Percentiles rank a stretch among this genome's conserved stretches.
These are phyloP conservation scores for Lasiosphaeria miniovina DNA, from an alignment of 495 filamentous ascomycete genomes.

Conservation along the genomic window DNA sequence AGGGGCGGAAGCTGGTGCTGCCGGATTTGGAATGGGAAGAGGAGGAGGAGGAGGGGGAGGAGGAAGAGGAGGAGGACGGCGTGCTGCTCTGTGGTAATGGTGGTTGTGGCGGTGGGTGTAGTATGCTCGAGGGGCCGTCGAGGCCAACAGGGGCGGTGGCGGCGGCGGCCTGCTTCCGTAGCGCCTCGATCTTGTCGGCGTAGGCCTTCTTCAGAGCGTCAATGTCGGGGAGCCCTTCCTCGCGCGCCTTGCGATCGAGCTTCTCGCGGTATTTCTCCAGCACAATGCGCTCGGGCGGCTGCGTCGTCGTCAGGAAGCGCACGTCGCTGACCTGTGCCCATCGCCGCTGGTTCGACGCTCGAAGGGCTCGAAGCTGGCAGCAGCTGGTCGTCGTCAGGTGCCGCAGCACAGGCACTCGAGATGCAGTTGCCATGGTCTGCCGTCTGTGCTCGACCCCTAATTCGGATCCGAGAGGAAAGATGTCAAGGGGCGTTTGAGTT, in stretches of 20 bases:
- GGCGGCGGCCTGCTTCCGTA: conserved; percentile 55
- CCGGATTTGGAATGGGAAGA: conserved; percentile 12
- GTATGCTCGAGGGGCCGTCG: conserved; percentile 8
- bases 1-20: conserved; percentile 35
- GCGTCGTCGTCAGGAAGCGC: conserved; percentile 69
- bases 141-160: conserved; percentile 47
- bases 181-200: conserved; percentile 69
- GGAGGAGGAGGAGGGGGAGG: not conserved
- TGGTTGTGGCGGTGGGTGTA: conserved; percentile 5
- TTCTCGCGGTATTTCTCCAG: conserved; percentile 84
- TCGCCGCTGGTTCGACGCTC: conserved; percentile 58
- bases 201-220: conserved; percentile 79
- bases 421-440: conserved; percentile 26
- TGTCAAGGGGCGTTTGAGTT: not conserved
- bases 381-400: conserved; percentile 25
- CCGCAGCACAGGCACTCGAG: conserved; percentile 35
- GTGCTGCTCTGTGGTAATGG: conserved; percentile 1
- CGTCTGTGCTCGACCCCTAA: too few species aligned
- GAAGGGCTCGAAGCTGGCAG: conserved; percentile 24
- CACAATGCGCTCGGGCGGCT: conserved; percentile 55
- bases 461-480: too few species aligned
- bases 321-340: conserved; percentile 93
- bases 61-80: not conserved
- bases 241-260: conserved; percentile 77
- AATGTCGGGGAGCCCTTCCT: conserved; percentile 70